Conservation (phyloP, 495 filamentous ascomycete species). For the Melanomma pulvis-pyrius region DNA sequence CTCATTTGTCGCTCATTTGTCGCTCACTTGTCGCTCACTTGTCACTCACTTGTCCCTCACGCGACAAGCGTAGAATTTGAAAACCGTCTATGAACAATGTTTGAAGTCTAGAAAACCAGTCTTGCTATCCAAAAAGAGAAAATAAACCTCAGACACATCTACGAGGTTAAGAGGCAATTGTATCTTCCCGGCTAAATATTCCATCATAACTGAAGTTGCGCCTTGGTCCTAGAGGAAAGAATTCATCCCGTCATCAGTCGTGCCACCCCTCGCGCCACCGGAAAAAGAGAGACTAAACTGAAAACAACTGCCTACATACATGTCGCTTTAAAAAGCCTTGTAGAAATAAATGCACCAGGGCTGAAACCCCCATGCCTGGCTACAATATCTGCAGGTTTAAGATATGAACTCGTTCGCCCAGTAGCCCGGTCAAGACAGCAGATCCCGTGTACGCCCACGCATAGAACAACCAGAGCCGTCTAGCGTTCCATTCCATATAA, state of each 20-base stretch:
- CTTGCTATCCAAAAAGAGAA: slow-evolving; percentile 23
- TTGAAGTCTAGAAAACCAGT: background rate
- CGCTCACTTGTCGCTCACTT: too few relatives aligned
- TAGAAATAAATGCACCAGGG: background rate
- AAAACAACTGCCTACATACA: background rate
- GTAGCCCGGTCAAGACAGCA: background rate
- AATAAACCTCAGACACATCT: slow-evolving; percentile 12
- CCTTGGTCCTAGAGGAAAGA: background rate
- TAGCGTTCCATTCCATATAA: background rate
- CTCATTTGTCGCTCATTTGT: too few relatives aligned
- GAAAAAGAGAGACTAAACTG: background rate
- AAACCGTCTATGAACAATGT: background rate
- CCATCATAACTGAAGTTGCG: background rate
- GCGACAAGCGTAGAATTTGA: too few relatives aligned
- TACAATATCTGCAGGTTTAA: background rate
- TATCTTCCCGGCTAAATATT: slow-evolving; percentile 16
- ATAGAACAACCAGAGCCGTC: background rate
- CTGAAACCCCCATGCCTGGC: background rate
- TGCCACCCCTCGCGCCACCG: background rate
- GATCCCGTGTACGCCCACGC: background rate
- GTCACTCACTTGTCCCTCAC: too few relatives aligned
- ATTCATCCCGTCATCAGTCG: slow-evolving; percentile 12
- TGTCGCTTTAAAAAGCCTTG: background rate
- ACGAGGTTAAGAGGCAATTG: slow-evolving; percentile 13
- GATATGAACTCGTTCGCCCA: background rate